A percentile compares a stretch with the other conserved stretches of the same genome.
Conservation (phyloP, 2,329 filamentous ascomycete genomes). For the Trichoderma sp. region DNA sequence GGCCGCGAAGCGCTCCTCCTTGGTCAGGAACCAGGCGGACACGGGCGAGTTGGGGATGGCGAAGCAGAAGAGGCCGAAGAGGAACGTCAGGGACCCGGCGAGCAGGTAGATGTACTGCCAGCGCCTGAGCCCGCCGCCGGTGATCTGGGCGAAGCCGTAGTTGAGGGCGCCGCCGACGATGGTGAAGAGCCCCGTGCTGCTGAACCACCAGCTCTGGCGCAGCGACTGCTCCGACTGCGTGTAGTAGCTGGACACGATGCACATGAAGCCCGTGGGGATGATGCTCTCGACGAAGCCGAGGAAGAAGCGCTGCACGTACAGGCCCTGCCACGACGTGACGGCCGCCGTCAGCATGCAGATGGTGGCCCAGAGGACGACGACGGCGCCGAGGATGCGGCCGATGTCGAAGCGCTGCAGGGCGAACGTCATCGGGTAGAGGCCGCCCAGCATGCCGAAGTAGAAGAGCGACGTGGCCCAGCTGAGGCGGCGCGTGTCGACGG, state of each 20-base stretch:
- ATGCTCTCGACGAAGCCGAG: constrained; percentile 64
- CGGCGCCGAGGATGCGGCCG: constrained; percentile 62
- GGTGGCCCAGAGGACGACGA: constrained; percentile 67
- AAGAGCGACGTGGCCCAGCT: constrained; percentile 79
- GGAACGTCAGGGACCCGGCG: constrained; percentile 63
- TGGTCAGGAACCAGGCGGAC: constrained; percentile 68
- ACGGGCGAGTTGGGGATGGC: constrained; percentile 66
- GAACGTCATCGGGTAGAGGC: constrained; percentile 73
- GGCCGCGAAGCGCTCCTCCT: constrained; percentile 63
- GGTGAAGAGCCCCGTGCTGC: constrained; percentile 59
- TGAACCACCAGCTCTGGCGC: constrained; percentile 70
- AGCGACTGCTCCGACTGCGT: constrained; percentile 66
- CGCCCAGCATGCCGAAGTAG: constrained; percentile 78
- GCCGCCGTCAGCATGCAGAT: constrained; percentile 70
- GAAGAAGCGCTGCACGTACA: constrained; percentile 69
- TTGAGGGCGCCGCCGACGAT: constrained; percentile 66
- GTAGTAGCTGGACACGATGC: constrained; percentile 63
- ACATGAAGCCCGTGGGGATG: constrained; percentile 69
- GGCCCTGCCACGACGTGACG: constrained; percentile 63
- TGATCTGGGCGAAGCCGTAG: constrained; percentile 68
- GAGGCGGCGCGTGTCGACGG: constrained; percentile 66
- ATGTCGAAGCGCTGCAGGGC: constrained; percentile 68
- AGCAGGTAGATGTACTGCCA: constrained; percentile 76
- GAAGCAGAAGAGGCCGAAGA: constrained; percentile 68
- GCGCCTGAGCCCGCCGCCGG: constrained; percentile 52